phyloP scores from a whole-genome alignment of 2,329 filamentous ascomycete species.

The Fusarium guadeloupense region DNA sequence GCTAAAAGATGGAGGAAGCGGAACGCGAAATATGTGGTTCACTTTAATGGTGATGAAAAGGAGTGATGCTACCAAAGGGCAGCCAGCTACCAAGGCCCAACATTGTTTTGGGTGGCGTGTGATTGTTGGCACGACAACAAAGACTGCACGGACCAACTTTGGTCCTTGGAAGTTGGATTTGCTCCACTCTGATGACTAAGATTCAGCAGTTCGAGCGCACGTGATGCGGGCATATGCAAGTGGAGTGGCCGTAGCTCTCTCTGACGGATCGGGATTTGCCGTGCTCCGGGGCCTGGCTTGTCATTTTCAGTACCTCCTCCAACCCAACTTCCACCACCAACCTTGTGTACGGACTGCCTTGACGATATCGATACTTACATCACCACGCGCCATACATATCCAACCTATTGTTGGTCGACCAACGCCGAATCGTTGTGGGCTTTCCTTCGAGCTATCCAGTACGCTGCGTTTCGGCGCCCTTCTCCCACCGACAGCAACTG shows the following conservation, averaged over 20 bases:
- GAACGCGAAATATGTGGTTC: conserved; percentile 21
- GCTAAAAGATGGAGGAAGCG: conserved; percentile 28
- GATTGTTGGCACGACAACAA: conserved; percentile 35
- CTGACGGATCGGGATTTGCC: conserved; percentile 44
- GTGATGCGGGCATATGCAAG: conserved; percentile 39
- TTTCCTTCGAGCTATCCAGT: conserved; percentile 37
- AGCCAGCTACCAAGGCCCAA: conserved; percentile 1
- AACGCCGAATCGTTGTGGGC: conserved; percentile 37
- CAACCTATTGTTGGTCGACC: conserved; percentile 28
- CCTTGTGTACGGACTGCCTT: conserved; percentile 37
- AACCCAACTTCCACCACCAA: conserved; percentile 43
- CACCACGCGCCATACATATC: conserved; percentile 34
- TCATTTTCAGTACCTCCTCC: conserved; percentile 48
- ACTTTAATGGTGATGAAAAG: conserved; percentile 30
- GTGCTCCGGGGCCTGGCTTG: conserved; percentile 38
- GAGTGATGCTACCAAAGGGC: conserved; percentile 5
- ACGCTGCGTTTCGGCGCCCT: conserved; percentile 39
- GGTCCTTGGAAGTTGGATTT: neutral
- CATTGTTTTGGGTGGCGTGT: conserved; percentile 38
- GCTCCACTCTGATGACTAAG: neutral
- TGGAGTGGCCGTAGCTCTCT: conserved; percentile 12
- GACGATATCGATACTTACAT: conserved; percentile 44
- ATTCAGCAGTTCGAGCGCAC: conserved; percentile 25
- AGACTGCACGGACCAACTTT: neutral
- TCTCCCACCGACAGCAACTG: conserved; percentile 31